Evolutionary conservation across 257 asterid genomes (phyloP).

Genomic region (Catharanthus roseus): DNA sequence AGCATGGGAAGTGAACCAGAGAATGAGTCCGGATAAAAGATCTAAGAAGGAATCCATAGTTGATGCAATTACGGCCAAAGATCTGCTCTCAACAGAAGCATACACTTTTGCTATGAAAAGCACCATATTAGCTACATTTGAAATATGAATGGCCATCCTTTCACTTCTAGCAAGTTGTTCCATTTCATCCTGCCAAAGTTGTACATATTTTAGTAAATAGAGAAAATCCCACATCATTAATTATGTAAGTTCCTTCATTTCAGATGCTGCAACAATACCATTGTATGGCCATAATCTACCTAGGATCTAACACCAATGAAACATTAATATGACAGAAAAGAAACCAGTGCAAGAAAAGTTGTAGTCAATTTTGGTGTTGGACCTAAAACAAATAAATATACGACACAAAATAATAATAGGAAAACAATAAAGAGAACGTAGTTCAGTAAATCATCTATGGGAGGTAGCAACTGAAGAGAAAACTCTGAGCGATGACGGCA

Average conservation of each 20-base stretch:
- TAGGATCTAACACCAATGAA: background rate
- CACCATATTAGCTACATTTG: slow-evolving; percentile 64
- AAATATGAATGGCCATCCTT: slow-evolving; percentile 57
- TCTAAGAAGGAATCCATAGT: slow-evolving; percentile 87
- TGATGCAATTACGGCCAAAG: slow-evolving; percentile 89
- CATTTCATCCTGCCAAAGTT: slow-evolving; percentile 55
- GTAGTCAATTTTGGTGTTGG: too few relatives aligned
- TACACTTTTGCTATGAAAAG: slow-evolving; percentile 76
- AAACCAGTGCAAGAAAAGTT: background rate
- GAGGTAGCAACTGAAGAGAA: background rate
- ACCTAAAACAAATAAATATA: too few relatives aligned
- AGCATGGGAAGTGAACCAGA: slow-evolving; percentile 85
- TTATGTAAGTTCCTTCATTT: background rate
- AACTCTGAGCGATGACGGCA: background rate
- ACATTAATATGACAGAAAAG: background rate
- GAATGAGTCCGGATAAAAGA: slow-evolving; percentile 78
- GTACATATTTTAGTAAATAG: slow-evolving; percentile 14
- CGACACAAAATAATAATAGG: too few relatives aligned
- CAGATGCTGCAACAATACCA: background rate
- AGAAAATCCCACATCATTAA: background rate
- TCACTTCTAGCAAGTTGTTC: slow-evolving; percentile 71
- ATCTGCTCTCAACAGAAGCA: slow-evolving; percentile 79
- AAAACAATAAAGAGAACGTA: too few relatives aligned
- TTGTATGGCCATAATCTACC: background rate
- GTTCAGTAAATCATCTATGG: too few relatives aligned